Evolutionary conservation across 345 rosid species (phyloP), one percentile per base, ranked within the genome.

Genomic region (Carallia brachiata): DNA sequence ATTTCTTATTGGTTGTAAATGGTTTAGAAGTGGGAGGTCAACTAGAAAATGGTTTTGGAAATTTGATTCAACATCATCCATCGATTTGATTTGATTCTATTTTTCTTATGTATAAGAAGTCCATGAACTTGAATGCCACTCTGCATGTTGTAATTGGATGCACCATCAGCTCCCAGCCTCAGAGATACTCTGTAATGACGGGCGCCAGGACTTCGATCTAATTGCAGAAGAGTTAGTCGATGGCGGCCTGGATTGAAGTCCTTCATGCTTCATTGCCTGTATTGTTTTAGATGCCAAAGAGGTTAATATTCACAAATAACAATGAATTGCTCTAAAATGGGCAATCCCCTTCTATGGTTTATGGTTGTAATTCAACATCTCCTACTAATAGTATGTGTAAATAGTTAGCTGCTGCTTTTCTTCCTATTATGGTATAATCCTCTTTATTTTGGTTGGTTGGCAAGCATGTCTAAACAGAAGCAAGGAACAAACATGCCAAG

Each of bases 151-250:
- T 37, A 32, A 19, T 19, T 17, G 52, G 63, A 74, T 64, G 13
- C 67, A 61, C 68, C 69, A 73, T 86, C 75, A 88, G 78, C 85
- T 84, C 2, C 69, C 83, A 55, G 88, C 79, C 83, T 94, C 98
- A 2, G 89, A 84, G 75, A 94, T 94, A 87, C 97, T 91, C 36
- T 87, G 93, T 58, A 94, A 75, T 31, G 89, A 83, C 19, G 98
- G 98, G 65, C 90, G 86, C 97, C 98, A 94, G 68, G 89, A 73
- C 77, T 87, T 94, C 48, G 93, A 61, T 73, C 84, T 84, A 12
- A 75, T 72, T 28, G 80, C 80, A 50, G 80, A 80, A 23, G 87
- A 61, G 74, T 69, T 88, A 10, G 55, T 74, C 39, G 88, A 63
- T 6, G 80, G 66, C 13, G 87, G 62, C 75, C 86, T 78, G 36